Conservation (phyloP, 768 basidiomycete genomes). For the Auriscalpium orientale region DNA sequence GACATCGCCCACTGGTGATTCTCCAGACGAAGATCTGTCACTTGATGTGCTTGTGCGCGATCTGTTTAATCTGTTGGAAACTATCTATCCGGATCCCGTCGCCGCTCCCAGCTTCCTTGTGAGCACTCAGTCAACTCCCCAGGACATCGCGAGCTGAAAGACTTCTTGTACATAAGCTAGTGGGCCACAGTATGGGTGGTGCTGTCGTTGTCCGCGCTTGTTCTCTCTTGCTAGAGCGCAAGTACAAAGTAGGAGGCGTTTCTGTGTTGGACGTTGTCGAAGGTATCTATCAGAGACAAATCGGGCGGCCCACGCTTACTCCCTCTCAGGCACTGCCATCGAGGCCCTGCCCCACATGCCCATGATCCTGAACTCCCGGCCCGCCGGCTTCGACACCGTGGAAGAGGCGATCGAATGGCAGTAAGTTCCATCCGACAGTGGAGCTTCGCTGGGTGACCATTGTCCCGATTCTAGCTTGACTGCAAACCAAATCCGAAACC, state of each 20-base stretch:
- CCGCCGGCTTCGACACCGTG: slow-evolving; percentile 73
- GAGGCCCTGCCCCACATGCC: slow-evolving; percentile 94
- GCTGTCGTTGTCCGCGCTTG: slow-evolving; percentile 74
- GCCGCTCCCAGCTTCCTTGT: slow-evolving; percentile 72
- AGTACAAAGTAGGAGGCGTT: slow-evolving; percentile 70
- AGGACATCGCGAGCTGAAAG: neutral
- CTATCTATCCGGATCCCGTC: slow-evolving; percentile 59
- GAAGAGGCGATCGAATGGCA: slow-evolving; percentile 95
- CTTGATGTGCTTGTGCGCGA: slow-evolving; percentile 69
- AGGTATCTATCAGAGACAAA: slow-evolving; percentile 35
- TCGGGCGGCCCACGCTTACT: no score
- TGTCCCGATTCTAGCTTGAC: slow-evolving; percentile 44
- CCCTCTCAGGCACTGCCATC: slow-evolving; percentile 68
- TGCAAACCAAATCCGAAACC: slow-evolving; percentile 78
- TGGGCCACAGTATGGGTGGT: slow-evolving; percentile 97
- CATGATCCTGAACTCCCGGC: slow-evolving; percentile 74
- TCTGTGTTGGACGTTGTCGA: slow-evolving; percentile 86
- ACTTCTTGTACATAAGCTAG: slow-evolving; percentile 38
- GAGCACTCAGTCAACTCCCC: slow-evolving; percentile 17
- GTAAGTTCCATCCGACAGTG: slow-evolving; percentile 38
- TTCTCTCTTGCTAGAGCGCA: slow-evolving; percentile 54
- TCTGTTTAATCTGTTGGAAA: slow-evolving; percentile 58
- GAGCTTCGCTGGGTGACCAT: neutral
- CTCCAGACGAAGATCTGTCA: slow-evolving; percentile 52
- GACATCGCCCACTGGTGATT: slow-evolving; percentile 38